Conservation (phyloP, 768 basidiomycete genomes). For the Lepiota venenata region DNA sequence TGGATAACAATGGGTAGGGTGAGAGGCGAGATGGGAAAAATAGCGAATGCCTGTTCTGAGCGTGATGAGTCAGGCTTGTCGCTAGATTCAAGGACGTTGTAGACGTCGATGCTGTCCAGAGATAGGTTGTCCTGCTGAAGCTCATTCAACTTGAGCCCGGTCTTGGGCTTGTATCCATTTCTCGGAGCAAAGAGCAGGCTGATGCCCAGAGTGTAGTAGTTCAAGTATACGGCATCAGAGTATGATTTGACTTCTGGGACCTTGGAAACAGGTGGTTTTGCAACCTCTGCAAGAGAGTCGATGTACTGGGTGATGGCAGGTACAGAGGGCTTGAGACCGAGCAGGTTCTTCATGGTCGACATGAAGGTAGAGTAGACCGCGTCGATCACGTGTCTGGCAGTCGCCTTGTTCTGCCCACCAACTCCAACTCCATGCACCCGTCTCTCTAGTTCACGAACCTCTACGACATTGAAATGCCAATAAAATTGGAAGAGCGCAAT, state of each 20-base stretch:
- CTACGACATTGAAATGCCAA: neutral
- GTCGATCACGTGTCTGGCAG: neutral
- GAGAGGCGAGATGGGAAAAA: conserved; percentile 57
- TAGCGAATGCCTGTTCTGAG: conserved; percentile 51
- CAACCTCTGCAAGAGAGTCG: conserved; percentile 25
- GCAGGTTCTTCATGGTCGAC: conserved; percentile 28
- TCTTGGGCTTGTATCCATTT: conserved; percentile 57
- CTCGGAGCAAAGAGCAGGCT: conserved; percentile 75
- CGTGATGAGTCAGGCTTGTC: conserved; percentile 33
- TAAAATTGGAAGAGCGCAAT: neutral
- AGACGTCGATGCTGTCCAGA: conserved; percentile 79
- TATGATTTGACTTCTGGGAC: conserved; percentile 75
- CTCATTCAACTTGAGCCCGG: conserved; percentile 34
- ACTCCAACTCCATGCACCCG: neutral
- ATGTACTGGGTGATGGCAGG: conserved; percentile 41
- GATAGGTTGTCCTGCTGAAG: conserved; percentile 43
- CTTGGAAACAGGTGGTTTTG: conserved; percentile 6
- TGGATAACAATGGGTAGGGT: conserved; percentile 34
- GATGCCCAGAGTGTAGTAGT: conserved; percentile 75
- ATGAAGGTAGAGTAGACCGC: neutral
- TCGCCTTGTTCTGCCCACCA: neutral
- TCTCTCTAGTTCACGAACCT: neutral
- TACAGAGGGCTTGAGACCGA: conserved; percentile 53
- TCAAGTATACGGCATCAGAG: conserved; percentile 83
- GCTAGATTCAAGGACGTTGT: conserved; percentile 52